phyloP scores from a whole-genome alignment of 768 basidiomycete genomes.

The Amanita rimosa region DNA sequence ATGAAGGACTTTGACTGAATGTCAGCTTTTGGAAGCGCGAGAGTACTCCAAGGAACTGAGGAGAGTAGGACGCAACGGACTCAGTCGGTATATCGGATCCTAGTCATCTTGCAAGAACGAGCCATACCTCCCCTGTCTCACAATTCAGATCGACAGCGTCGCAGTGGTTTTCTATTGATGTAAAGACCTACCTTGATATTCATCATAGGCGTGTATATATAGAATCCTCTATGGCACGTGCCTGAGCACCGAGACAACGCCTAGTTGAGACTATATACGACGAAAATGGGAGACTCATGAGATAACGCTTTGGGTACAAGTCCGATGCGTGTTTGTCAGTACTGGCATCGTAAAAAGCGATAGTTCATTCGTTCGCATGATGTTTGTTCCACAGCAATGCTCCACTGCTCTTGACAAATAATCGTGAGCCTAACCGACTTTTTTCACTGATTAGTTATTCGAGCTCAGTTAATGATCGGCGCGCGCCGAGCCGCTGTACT shows the following conservation, averaged over 20 bases:
- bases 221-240: constrained; percentile 16
- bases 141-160: constrained; percentile 94
- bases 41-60: background rate
- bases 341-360: too few species aligned
- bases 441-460: too few species aligned
- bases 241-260: constrained; percentile 80
- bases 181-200: constrained; percentile 72
- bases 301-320: too few species aligned
- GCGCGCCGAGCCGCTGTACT: too few species aligned
- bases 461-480: too few species aligned
- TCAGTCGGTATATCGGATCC: constrained; percentile 75
- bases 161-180: constrained; percentile 57
- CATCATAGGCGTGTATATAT: constrained; percentile 99
- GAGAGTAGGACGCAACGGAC: constrained; percentile 29
- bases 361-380: too few species aligned
- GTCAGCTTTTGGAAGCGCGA: background rate
- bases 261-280: too few species aligned
- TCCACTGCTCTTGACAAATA: too few species aligned
- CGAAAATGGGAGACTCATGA: too few species aligned
- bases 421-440: too few species aligned
- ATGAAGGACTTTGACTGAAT: constrained; percentile 76
- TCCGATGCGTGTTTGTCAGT: too few species aligned
- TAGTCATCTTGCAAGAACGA: constrained; percentile 92
- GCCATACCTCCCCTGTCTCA: constrained; percentile 77
- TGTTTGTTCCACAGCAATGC: too few species aligned